Conservation (phyloP, 2,329 filamentous ascomycete genomes). For the Botryotinia calthae region DNA sequence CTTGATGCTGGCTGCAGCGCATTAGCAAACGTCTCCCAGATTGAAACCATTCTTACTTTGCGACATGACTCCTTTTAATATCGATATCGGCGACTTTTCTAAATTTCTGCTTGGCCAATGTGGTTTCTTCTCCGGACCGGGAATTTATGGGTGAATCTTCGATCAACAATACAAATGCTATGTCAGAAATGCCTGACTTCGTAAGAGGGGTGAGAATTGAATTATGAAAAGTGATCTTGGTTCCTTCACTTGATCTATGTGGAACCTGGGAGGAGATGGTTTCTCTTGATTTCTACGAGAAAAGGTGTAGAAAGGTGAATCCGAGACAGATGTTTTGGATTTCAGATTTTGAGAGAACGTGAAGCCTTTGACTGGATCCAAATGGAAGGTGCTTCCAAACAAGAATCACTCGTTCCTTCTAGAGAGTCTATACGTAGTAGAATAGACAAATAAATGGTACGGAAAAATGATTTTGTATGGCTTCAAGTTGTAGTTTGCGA, state of each 20-base stretch:
- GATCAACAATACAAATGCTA: neutral
- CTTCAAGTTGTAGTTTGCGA: neutral
- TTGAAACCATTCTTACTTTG: neutral
- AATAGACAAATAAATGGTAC: fast-evolving
- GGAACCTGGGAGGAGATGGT: fast-evolving
- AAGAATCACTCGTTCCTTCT: neutral
- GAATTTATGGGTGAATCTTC: neutral
- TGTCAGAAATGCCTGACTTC: neutral
- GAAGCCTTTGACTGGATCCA: neutral
- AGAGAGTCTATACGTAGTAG: fast-evolving
- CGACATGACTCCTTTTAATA: neutral
- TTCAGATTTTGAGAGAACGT: neutral
- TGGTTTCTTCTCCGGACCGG: no score
- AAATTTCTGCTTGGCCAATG: neutral
- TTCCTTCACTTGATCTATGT: no score
- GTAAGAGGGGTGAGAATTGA: neutral
- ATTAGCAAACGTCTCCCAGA: neutral
- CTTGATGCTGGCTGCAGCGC: neutral
- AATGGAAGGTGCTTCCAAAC: neutral
- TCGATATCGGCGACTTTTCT: fast-evolving
- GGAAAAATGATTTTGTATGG: no score
- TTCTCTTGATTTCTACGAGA: no score
- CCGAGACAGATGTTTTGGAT: neutral
- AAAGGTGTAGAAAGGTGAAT: neutral
- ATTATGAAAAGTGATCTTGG: neutral